Evolutionary conservation across 345 rosid species (phyloP).

Genomic region (Microcos paniculata): DNA sequence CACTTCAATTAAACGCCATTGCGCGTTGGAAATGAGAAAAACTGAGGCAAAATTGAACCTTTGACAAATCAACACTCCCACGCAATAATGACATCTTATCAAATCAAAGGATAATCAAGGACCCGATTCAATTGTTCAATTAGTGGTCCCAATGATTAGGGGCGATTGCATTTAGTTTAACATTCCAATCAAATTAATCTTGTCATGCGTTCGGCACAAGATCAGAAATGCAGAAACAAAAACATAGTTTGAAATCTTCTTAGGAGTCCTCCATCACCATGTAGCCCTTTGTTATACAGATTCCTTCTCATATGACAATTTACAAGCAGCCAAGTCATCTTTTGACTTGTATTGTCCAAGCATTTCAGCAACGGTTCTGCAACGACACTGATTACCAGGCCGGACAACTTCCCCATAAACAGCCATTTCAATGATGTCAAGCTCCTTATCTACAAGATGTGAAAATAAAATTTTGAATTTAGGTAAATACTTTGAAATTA

Average conservation of each 20-base stretch:
- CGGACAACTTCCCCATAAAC: slow-evolving; percentile 89
- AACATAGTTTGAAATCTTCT: neutral
- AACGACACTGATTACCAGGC: slow-evolving; percentile 89
- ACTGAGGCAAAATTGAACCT: neutral
- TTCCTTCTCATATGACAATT: slow-evolving; percentile 53
- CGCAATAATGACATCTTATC: neutral
- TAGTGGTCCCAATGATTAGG: neutral
- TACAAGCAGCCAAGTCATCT: slow-evolving; percentile 65
- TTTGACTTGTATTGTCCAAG: slow-evolving; percentile 78
- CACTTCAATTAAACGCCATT: neutral
- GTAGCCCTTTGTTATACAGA: slow-evolving; percentile 13
- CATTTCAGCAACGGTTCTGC: slow-evolving; percentile 82
- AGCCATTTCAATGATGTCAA: slow-evolving; percentile 94
- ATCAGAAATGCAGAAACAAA: neutral
- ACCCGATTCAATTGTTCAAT: neutral
- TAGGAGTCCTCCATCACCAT: neutral
- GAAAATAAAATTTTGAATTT: neutral
- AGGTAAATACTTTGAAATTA: neutral
- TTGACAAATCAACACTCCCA: neutral
- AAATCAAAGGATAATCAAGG: neutral
- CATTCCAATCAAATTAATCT: neutral
- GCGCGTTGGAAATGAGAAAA: neutral
- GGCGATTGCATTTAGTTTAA: neutral
- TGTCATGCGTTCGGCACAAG: neutral
- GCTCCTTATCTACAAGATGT: slow-evolving; percentile 72